phyloP scores from a whole-genome alignment of 441 rosid genomes.

The Pelargonium cotyledonis region DNA sequence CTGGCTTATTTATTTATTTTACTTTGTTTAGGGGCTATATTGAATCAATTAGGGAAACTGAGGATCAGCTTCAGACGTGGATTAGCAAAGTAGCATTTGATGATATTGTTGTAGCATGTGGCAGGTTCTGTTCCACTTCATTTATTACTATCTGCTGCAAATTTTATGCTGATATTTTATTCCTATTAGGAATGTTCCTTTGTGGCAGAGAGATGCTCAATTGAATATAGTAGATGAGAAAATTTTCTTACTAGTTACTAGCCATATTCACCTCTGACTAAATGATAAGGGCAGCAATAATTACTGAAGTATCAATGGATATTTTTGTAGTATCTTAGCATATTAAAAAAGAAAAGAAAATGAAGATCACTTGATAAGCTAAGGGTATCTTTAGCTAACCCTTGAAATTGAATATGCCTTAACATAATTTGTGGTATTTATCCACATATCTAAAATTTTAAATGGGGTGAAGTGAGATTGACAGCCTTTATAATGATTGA shows the following conservation, averaged over 20 bases:
- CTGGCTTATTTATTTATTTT: neutral
- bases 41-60: slow-evolving; percentile 79
- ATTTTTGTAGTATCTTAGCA: neutral
- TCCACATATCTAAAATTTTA: neutral
- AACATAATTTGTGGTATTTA: neutral
- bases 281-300: neutral
- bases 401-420: neutral
- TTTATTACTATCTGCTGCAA: slow-evolving; percentile 1
- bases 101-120: slow-evolving; percentile 91
- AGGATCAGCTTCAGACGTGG: slow-evolving; percentile 57
- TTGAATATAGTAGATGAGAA: neutral
- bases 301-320: neutral
- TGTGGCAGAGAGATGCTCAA: neutral
- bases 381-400: neutral
- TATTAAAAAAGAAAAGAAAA: neutral
- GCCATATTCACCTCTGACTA: neutral
- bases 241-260: neutral
- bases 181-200: neutral
- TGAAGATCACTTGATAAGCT: neutral
- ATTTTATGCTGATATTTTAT: neutral
- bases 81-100: slow-evolving; percentile 51
- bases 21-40: slow-evolving; percentile 68
- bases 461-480: neutral
- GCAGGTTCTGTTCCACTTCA: slow-evolving; percentile 56
- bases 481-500: neutral